Conservation (phyloP, 768 basidiomycete genomes). For the Boletus coccyginus region DNA sequence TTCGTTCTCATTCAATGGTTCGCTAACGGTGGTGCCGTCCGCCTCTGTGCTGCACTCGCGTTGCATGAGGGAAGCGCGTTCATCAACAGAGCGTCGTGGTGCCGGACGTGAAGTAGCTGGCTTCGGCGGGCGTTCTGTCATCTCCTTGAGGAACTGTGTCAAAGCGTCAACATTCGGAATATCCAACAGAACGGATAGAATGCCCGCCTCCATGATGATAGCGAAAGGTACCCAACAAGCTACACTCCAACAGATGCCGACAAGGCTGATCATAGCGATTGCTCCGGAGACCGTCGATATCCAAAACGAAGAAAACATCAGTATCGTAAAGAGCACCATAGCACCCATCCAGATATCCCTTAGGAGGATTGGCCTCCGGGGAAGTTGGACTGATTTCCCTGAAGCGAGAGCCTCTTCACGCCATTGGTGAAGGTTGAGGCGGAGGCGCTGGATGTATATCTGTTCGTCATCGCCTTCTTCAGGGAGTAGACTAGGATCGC, state of each 20-base stretch:
- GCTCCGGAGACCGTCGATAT: slow-evolving; percentile 76
- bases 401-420: slow-evolving; percentile 76
- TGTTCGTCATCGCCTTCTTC: slow-evolving; percentile 69
- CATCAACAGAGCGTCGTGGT: slow-evolving; percentile 33
- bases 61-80: slow-evolving; percentile 56
- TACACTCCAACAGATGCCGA: slow-evolving; percentile 95
- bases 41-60: slow-evolving; percentile 48
- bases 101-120: slow-evolving; percentile 12
- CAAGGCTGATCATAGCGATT: slow-evolving; percentile 74
- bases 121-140: slow-evolving; percentile 38
- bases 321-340: slow-evolving; percentile 70
- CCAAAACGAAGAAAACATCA: slow-evolving; percentile 86
- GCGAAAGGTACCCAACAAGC: slow-evolving; percentile 98
- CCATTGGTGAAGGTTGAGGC: slow-evolving; percentile 75
- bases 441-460: slow-evolving; percentile 67
- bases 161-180: slow-evolving; percentile 1
- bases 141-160: slow-evolving; percentile 69
- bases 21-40: slow-evolving; percentile 37
- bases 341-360: slow-evolving; percentile 94
- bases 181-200: slow-evolving; percentile 39
- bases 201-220: slow-evolving; percentile 90
- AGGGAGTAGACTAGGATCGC: slow-evolving; percentile 77
- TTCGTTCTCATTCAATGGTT: slow-evolving; percentile 19
- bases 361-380: slow-evolving; percentile 86
- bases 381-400: slow-evolving; percentile 73